Conservation (phyloP, 176 grass and related monocot species). For the Eleusine coracana region DNA sequence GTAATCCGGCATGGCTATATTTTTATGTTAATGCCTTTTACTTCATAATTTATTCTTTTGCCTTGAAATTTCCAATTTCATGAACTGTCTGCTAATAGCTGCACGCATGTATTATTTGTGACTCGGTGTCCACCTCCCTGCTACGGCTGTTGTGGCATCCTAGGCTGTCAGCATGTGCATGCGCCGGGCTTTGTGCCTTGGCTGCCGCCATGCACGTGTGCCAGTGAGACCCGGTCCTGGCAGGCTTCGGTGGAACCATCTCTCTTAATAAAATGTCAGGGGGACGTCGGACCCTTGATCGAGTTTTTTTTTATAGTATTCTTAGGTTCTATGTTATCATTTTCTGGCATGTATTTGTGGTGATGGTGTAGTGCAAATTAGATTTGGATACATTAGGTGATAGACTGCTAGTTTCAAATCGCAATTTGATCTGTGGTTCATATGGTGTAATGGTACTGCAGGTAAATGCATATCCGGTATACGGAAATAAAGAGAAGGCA, state of each 20-base stretch:
- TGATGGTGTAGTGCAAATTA: neutral
- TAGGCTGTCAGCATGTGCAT: too few species aligned
- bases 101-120: too few species aligned
- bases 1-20: neutral
- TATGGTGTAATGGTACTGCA: conserved; percentile 28
- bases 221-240: too few species aligned
- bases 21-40: neutral
- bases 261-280: too few species aligned
- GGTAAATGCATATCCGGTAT: conserved; percentile 83
- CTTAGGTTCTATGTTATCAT: neutral
- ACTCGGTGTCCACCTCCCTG: too few species aligned
- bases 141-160: too few species aligned
- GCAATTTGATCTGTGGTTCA: neutral
- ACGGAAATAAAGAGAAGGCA: conserved; percentile 82
- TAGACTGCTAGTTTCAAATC: neutral
- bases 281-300: too few species aligned
- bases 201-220: too few species aligned
- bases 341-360: neutral
- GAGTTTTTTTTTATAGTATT: neutral
- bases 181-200: too few species aligned
- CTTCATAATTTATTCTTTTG: neutral
- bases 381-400: neutral
- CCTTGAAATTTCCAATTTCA: neutral
- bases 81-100: neutral
- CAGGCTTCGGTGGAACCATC: too few species aligned